Evolutionary conservation across 202 grass and related monocot genomes (phyloP).

Genomic region (Panicum hallii): DNA sequence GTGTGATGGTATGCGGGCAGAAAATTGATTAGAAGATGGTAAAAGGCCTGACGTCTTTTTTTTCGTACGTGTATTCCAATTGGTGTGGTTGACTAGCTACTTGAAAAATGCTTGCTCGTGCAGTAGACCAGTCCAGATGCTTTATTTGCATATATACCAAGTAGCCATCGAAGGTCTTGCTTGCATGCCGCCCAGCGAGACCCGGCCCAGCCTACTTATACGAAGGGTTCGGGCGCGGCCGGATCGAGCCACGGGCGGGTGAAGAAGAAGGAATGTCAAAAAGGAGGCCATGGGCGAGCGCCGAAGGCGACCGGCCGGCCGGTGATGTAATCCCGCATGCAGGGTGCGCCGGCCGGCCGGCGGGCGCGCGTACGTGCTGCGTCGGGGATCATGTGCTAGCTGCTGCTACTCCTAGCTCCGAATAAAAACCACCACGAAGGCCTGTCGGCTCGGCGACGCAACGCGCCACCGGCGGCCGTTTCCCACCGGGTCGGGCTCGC

Average conservation of each 20-base stretch:
- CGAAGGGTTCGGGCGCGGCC: neutral
- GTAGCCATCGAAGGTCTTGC: neutral
- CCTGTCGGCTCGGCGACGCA: constrained; percentile 12
- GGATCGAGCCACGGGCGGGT: neutral
- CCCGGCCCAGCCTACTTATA: neutral
- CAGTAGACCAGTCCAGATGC: neutral
- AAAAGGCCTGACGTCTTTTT: neutral
- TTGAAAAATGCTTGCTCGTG: neutral
- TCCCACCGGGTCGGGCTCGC: constrained; percentile 7
- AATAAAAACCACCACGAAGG: constrained; percentile 31
- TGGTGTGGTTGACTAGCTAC: neutral
- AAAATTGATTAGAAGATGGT: neutral
- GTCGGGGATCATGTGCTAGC: neutral
- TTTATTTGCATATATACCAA: neutral
- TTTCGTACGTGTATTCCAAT: neutral
- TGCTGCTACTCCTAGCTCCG: neutral
- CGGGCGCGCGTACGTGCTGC: constrained; percentile 6
- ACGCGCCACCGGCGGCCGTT: constrained; percentile 15
- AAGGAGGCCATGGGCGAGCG: constrained; percentile 10
- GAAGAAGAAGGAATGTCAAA: constrained; percentile 1
- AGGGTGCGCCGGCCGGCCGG: neutral
- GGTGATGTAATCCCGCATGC: neutral
- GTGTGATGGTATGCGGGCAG: constrained; percentile 43
- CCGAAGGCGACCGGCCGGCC: constrained; percentile 19
- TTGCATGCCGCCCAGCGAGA: neutral